Percentiles rank a stretch among this genome's conserved stretches.
phyloP scores from a whole-genome alignment of 345 rosid genomes.

The Eucalyptus sp. region DNA sequence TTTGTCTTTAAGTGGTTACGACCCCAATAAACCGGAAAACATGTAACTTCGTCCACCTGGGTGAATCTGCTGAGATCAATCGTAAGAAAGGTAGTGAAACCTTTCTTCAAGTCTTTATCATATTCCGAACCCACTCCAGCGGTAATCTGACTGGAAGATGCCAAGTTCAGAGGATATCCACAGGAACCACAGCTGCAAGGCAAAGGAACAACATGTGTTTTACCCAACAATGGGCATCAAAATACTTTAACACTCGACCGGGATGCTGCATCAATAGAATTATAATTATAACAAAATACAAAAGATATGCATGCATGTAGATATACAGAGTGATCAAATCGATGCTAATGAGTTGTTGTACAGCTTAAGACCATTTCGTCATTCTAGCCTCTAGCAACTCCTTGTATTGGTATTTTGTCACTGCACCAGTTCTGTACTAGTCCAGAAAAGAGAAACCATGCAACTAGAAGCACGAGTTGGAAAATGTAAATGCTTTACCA shows the following conservation, averaged over 20 bases:
- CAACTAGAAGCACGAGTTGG: neutral
- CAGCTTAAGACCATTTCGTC: neutral
- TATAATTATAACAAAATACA: neutral
- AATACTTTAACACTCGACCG: neutral
- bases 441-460: neutral
- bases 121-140: neutral
- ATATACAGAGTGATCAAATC: neutral
- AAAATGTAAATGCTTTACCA: neutral
- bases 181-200: neutral
- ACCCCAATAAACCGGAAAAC: neutral
- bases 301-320: neutral
- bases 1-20: neutral
- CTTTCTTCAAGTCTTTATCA: neutral
- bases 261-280: neutral
- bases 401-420: neutral
- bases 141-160: neutral
- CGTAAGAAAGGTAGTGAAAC: neutral
- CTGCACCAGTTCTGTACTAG: neutral
- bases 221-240: neutral
- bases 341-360: neutral
- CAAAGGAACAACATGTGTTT: neutral
- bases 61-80: neutral
- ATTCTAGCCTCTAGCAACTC: neutral
- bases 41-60: neutral
- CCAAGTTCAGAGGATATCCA: slow-evolving; percentile 2